phyloP scores from a whole-genome alignment of 768 basidiomycete species.

The Mycena filopes region DNA sequence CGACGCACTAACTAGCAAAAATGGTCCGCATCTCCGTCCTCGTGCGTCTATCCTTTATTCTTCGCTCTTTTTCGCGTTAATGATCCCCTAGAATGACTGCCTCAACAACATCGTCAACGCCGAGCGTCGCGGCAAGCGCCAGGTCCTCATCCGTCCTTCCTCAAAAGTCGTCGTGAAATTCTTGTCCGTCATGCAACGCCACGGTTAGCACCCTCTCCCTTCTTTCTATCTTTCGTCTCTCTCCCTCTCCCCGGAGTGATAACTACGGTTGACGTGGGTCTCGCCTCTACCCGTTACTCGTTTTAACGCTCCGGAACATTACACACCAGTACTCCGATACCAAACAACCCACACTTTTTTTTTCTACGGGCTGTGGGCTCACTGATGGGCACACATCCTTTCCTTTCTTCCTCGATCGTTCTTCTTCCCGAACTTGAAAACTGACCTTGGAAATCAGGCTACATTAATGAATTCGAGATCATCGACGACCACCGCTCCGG shows the following conservation, averaged over 20 bases:
- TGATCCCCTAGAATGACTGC: conserved; percentile 22
- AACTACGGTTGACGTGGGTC: conserved; percentile 82
- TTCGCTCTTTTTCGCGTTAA: conserved; percentile 14
- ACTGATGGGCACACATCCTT: conserved; percentile 63
- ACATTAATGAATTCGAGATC: conserved; percentile 99
- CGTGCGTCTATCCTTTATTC: conserved; percentile 67
- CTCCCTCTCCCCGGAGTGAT: conserved; percentile 74
- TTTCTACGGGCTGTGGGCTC: conserved; percentile 58
- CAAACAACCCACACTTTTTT: conserved; percentile 62
- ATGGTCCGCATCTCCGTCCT: conserved; percentile 94
- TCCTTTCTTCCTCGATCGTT: conserved; percentile 22
- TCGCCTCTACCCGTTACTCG: conserved; percentile 71
- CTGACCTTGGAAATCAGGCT: conserved; percentile 64
- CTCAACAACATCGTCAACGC: conserved; percentile 99
- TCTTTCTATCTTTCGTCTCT: conserved; percentile 1
- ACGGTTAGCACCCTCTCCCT: conserved; percentile 66
- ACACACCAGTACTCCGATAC: conserved; percentile 64
- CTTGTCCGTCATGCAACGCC: conserved; percentile 98
- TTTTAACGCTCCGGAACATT: conserved; percentile 88
- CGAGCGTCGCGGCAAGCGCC: conserved; percentile 99
- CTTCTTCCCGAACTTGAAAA: conserved; percentile 31
- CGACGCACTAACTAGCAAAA: conserved; percentile 45
- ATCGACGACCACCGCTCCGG: conserved; percentile 98
- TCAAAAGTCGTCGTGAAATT: conserved; percentile 99
- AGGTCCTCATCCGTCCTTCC: conserved; percentile 96